Conservation (phyloP, 345 rosid species). For the Dipteronia dyeriana region DNA sequence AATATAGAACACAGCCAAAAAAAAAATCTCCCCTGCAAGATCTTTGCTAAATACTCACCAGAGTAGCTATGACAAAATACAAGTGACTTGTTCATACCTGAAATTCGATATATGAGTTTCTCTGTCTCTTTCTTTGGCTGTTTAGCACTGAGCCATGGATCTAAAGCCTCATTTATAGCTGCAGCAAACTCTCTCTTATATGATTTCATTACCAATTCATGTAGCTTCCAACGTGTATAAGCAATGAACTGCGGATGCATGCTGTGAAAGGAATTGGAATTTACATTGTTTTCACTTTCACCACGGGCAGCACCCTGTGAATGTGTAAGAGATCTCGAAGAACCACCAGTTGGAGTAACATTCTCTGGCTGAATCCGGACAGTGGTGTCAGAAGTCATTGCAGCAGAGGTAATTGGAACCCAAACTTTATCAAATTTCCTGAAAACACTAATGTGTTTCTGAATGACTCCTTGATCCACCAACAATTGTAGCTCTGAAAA, state of each 20-base stretch:
- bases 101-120: slow-evolving; percentile 68
- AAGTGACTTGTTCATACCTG: slow-evolving; percentile 52
- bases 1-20: too few species aligned
- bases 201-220: slow-evolving; percentile 95
- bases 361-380: slow-evolving; percentile 36
- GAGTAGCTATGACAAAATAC: background rate
- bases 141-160: slow-evolving; percentile 92
- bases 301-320: slow-evolving; percentile 28
- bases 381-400: slow-evolving; percentile 43
- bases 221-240: slow-evolving; percentile 88
- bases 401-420: slow-evolving; percentile 68
- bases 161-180: slow-evolving; percentile 93
- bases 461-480: slow-evolving; percentile 70
- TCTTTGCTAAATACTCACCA: background rate
- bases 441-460: slow-evolving; percentile 75
- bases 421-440: slow-evolving; percentile 88
- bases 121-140: slow-evolving; percentile 92
- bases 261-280: slow-evolving; percentile 53
- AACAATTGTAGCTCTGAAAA: slow-evolving; percentile 73
- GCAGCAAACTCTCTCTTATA: slow-evolving; percentile 97
- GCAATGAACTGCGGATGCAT: slow-evolving; percentile 94
- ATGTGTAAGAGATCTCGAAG: slow-evolving; percentile 37
- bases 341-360: slow-evolving; percentile 38
- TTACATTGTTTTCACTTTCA: slow-evolving; percentile 35
- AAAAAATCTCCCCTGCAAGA: background rate